Evolutionary conservation across 768 basidiomycete genomes (phyloP).

Genomic region (Auriculariales sp.): DNA sequence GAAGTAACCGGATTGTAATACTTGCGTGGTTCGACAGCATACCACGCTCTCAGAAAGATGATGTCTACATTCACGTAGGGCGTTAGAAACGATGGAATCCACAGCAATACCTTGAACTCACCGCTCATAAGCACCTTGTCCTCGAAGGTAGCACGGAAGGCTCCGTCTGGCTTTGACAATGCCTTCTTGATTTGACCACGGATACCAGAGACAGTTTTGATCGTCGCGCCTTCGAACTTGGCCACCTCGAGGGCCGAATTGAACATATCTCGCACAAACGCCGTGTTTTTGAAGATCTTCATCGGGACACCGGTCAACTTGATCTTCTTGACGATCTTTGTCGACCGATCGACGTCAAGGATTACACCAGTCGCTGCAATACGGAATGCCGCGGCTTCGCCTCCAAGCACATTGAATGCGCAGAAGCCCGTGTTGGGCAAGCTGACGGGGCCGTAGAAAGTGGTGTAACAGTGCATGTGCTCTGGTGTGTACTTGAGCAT

Average conservation of each 20-base stretch:
- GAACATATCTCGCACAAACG: slow-evolving; percentile 98
- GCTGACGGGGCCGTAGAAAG: slow-evolving; percentile 88
- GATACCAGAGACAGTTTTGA: slow-evolving; percentile 89
- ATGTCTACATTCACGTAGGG: slow-evolving; percentile 44
- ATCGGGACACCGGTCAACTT: slow-evolving; percentile 91
- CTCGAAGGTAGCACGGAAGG: slow-evolving; percentile 94
- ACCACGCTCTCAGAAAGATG: slow-evolving; percentile 93
- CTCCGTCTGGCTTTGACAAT: slow-evolving; percentile 85
- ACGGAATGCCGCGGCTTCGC: slow-evolving; percentile 63
- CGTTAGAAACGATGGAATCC: neutral
- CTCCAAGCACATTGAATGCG: slow-evolving; percentile 75
- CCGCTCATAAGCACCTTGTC: slow-evolving; percentile 95
- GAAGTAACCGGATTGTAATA: slow-evolving; percentile 96
- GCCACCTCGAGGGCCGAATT: slow-evolving; percentile 83
- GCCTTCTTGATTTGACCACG: slow-evolving; percentile 96
- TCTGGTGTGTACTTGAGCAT: slow-evolving; percentile 99
- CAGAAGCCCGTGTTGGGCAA: slow-evolving; percentile 95
- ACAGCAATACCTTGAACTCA: slow-evolving; percentile 28
- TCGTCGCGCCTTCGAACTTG: slow-evolving; percentile 97
- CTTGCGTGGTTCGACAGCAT: slow-evolving; percentile 85
- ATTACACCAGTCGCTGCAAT: slow-evolving; percentile 91
- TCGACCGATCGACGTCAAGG: slow-evolving; percentile 80
- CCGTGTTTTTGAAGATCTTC: slow-evolving; percentile 99
- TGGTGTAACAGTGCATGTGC: slow-evolving; percentile 98
- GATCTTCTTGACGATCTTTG: slow-evolving; percentile 95